These are phyloP conservation scores for Botrytis fragariae DNA, from an alignment of 2,329 filamentous ascomycete genomes.

Conservation along the genomic window DNA sequence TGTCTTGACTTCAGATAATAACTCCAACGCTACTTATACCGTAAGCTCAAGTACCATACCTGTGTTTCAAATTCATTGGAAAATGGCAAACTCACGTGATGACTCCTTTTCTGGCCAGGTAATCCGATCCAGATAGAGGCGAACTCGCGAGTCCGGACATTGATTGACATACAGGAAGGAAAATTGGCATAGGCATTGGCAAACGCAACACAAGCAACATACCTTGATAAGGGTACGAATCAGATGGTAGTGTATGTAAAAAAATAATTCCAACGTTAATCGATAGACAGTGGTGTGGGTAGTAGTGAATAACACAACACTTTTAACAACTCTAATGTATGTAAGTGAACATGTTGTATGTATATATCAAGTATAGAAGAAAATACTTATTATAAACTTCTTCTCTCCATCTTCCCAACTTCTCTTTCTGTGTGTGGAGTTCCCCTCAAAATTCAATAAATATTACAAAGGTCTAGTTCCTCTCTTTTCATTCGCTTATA, in stretches of 20 bases:
- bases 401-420: neutral
- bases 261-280: neutral
- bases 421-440: neutral
- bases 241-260: constrained; percentile 1
- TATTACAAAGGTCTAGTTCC: constrained; percentile 15
- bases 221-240: neutral
- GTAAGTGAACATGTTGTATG: neutral
- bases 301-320: neutral
- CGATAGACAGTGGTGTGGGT: neutral
- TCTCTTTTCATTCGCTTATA: constrained; percentile 18
- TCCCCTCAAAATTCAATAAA: constrained; percentile 12
- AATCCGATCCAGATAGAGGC: neutral
- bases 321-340: neutral
- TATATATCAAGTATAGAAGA: neutral
- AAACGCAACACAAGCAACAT: neutral
- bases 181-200: neutral
- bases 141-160: neutral
- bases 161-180: neutral
- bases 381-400: neutral
- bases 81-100: constrained; percentile 3
- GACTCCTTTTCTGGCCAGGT: constrained; percentile 8
- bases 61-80: neutral
- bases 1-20: neutral
- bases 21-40: neutral
- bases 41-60: neutral